Conservation (phyloP, 768 basidiomycete species). For the Rossbeevera mucosa region DNA sequence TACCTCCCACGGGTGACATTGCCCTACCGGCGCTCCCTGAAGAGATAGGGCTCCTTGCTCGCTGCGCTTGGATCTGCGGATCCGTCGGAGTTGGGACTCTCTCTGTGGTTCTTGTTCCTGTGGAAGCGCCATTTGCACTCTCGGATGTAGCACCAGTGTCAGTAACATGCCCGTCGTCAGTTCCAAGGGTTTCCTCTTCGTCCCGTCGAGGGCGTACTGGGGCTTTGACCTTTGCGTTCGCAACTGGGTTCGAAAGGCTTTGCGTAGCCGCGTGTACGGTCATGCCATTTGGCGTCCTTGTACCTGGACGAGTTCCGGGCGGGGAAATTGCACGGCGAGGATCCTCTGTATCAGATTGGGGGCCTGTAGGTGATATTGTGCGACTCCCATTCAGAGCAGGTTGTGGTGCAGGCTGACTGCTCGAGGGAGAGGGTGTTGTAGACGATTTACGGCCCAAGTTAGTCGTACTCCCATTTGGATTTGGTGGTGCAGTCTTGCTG, state of each 20-base stretch:
- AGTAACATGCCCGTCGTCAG: conserved; percentile 48
- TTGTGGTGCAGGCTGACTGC: conserved; percentile 27
- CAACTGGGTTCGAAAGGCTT: conserved; percentile 5
- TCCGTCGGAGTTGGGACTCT: conserved; percentile 54
- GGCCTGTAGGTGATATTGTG: conserved; percentile 60
- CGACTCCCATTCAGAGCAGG: conserved; percentile 37
- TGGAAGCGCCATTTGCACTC: conserved; percentile 26
- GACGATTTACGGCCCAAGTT: conserved; percentile 49
- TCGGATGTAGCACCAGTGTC: conserved; percentile 48
- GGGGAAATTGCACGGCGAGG: conserved; percentile 67
- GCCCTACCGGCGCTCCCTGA: conserved; percentile 44
- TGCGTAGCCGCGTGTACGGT: conserved; percentile 8
- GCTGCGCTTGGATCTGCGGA: conserved; percentile 29
- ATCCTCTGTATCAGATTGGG: conserved; percentile 49
- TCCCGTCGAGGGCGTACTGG: conserved; percentile 48
- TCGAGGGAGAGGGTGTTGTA: conserved; percentile 31
- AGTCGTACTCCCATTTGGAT: conserved; percentile 22
- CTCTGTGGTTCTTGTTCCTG: conserved; percentile 31
- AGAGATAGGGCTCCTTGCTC: conserved; percentile 58
- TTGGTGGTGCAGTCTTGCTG: conserved; percentile 37
- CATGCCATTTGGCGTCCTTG: conserved; percentile 33
- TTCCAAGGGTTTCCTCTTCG: conserved; percentile 35
- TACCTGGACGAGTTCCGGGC: conserved; percentile 40
- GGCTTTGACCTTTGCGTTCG: conserved; percentile 46
- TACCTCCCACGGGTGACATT: conserved; percentile 51